phyloP scores from a whole-genome alignment of 306 rosid genomes.

The Cicer chorassanicum region DNA sequence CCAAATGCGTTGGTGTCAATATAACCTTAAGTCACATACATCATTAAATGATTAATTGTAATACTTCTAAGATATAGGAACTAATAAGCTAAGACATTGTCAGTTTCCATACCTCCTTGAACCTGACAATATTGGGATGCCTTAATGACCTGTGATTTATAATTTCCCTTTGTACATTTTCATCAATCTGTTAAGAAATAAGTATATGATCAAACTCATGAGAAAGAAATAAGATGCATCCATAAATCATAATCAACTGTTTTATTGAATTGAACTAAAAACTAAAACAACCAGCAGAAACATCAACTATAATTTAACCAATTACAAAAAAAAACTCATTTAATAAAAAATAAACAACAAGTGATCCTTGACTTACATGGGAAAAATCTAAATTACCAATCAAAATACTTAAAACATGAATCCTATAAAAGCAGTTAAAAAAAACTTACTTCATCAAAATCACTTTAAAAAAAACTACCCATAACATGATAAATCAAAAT shows the following conservation, averaged over 20 bases:
- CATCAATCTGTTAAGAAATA: conserved; percentile 79
- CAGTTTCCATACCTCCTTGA: conserved; percentile 74
- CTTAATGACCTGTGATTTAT: conserved; percentile 94
- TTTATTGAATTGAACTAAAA: too few relatives aligned
- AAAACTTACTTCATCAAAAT: background rate
- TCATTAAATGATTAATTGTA: conserved; percentile 25
- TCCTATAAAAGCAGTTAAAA: too few relatives aligned
- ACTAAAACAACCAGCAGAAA: too few relatives aligned
- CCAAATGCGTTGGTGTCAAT: conserved; percentile 87
- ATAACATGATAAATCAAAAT: background rate
- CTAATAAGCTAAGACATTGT: conserved; percentile 28
- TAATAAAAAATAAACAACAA: too few relatives aligned
- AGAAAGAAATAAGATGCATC: background rate
- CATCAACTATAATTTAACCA: too few relatives aligned
- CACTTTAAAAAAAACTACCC: background rate
- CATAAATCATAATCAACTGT: too few relatives aligned
- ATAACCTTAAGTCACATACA: conserved; percentile 63
- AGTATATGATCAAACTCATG: conserved; percentile 20
- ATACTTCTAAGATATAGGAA: conserved; percentile 28
- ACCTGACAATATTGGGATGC: conserved; percentile 95
- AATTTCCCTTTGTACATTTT: conserved; percentile 93
- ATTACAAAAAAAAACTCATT: too few relatives aligned
- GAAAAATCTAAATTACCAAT: too few relatives aligned
- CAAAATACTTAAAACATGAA: too few relatives aligned
- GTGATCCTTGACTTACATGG: too few relatives aligned